A percentile compares a stretch with the other conserved stretches of the same genome.
Evolutionary conservation across 306 rosid species (phyloP).

Genomic region (Malus sylvestris): DNA sequence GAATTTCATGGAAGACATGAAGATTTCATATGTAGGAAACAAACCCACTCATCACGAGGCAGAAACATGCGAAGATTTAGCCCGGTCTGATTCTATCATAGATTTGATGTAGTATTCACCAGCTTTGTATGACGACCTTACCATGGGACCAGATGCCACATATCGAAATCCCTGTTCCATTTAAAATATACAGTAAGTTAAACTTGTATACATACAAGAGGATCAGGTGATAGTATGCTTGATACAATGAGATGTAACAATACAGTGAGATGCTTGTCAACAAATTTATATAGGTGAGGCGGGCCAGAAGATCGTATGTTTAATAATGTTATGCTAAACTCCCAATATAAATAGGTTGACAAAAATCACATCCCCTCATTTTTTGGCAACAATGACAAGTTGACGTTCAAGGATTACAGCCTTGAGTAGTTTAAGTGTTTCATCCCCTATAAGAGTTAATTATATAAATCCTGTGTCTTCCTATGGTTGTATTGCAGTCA

Average conservation of each 20-base stretch:
- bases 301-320: neutral
- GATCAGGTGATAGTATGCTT: constrained; percentile 10
- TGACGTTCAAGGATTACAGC: neutral
- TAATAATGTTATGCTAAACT: neutral
- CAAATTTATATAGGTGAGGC: too few relatives aligned
- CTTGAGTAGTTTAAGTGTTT: neutral
- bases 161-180: constrained; percentile 71
- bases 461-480: too few relatives aligned
- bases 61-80: constrained; percentile 45
- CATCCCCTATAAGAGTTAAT: too few relatives aligned
- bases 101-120: constrained; percentile 93
- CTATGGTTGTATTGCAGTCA: neutral
- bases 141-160: constrained; percentile 94
- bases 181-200: neutral
- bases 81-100: constrained; percentile 87
- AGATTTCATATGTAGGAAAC: neutral
- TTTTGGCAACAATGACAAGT: neutral
- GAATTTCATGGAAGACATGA: neutral
- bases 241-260: neutral
- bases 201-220: neutral
- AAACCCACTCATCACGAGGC: constrained; percentile 27
- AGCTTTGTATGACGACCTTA: constrained; percentile 89
- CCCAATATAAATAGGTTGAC: neutral
- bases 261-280: neutral
- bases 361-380: neutral